Evolutionary conservation across 1,284 basidiomycete species (phyloP).

Genomic region (Thelephora terrestris): DNA sequence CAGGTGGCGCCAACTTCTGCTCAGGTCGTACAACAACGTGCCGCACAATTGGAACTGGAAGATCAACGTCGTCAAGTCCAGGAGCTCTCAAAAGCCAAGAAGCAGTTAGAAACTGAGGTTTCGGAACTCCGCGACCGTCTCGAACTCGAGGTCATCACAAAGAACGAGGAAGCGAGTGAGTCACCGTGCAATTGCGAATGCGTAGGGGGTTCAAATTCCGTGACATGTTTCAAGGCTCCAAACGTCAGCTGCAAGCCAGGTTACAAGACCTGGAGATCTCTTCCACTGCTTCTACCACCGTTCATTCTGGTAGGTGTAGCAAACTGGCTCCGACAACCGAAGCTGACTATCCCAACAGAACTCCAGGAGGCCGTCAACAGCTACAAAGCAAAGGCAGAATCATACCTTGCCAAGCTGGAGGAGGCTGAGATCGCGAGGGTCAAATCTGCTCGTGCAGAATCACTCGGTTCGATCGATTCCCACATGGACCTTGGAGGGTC

Average conservation of each 20-base stretch:
- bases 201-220: constrained; percentile 1
- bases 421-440: constrained; percentile 59
- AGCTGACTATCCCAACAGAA: constrained; percentile 27
- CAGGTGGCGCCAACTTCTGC: constrained; percentile 1
- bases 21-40: constrained; percentile 60
- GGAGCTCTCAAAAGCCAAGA: constrained; percentile 46
- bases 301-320: constrained; percentile 40
- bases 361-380: constrained; percentile 53
- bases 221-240: constrained; percentile 32
- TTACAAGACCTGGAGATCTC: constrained; percentile 62
- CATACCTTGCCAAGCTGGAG: constrained; percentile 55
- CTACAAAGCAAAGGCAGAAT: constrained; percentile 54
- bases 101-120: constrained; percentile 50
- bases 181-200: neutral
- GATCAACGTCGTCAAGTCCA: constrained; percentile 49
- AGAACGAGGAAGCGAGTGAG: constrained; percentile 51
- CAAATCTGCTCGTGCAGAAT: constrained; percentile 56
- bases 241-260: constrained; percentile 48
- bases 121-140: constrained; percentile 44
- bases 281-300: constrained; percentile 45
- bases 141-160: constrained; percentile 39
- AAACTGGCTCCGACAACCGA: neutral
- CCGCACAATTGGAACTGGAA: constrained; percentile 54
- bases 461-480: constrained; percentile 35
- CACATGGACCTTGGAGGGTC: constrained; percentile 1